Conservation (phyloP, 345 rosid species). For the Salix udensis region DNA sequence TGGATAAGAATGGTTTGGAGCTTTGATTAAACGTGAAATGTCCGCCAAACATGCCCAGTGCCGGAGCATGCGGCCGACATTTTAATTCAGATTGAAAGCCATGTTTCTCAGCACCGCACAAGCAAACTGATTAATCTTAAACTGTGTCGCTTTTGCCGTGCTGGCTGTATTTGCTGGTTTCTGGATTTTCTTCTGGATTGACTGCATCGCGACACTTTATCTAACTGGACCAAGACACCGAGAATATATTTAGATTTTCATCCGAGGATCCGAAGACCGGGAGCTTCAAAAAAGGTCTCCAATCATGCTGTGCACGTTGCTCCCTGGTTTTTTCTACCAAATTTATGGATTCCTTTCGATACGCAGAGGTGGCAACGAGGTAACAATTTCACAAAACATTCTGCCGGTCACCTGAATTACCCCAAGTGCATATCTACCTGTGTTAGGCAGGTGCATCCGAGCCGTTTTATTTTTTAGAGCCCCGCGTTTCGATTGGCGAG, state of each 20-base stretch:
- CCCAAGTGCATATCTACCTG: neutral
- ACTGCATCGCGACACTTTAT: neutral
- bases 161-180: conserved; percentile 2
- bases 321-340: neutral
- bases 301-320: conserved; percentile 40
- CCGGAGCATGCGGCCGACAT: conserved; percentile 29
- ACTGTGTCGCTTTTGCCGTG: conserved; percentile 12
- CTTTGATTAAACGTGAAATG: conserved; percentile 1
- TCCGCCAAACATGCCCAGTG: neutral
- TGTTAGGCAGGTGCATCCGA: neutral
- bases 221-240: neutral
- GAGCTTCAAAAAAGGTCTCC: conserved; percentile 2
- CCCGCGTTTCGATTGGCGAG: neutral
- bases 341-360: neutral
- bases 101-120: conserved; percentile 1
- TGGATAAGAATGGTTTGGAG: neutral
- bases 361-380: neutral
- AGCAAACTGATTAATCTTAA: conserved; percentile 3
- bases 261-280: conserved; percentile 4
- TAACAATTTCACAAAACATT: neutral
- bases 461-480: neutral
- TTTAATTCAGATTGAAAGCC: neutral
- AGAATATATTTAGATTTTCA: neutral
- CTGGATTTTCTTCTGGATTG: neutral
- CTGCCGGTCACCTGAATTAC: neutral